phyloP scores from a whole-genome alignment of 306 rosid genomes.

The Ochetophila trinervis region DNA sequence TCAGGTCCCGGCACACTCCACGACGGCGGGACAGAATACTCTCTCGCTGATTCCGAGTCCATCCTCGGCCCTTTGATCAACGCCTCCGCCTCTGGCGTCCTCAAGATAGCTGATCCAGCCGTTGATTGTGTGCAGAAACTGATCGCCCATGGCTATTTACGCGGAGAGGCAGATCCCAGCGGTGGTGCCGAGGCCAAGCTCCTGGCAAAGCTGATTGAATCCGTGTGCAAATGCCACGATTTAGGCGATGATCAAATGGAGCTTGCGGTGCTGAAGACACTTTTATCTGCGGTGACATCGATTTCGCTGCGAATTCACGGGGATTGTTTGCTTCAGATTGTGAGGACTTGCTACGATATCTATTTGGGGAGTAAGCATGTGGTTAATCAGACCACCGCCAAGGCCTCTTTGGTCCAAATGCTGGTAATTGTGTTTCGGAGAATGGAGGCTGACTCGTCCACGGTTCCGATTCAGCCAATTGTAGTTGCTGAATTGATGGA shows the following conservation, averaged over 20 bases:
- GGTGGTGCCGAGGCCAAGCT: conserved; percentile 69
- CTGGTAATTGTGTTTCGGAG: conserved; percentile 92
- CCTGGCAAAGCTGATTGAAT: conserved; percentile 68
- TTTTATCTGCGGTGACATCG: conserved; percentile 89
- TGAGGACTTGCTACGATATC: conserved; percentile 90
- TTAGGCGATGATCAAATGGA: conserved; percentile 88
- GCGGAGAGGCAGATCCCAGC: conserved; percentile 84
- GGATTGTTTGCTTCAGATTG: conserved; percentile 83
- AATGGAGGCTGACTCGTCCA: conserved; percentile 98
- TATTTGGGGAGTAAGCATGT: conserved; percentile 76
- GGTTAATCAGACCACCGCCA: conserved; percentile 96
- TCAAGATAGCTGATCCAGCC: conserved; percentile 97
- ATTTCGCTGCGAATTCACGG: conserved; percentile 91
- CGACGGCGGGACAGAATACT: conserved; percentile 76
- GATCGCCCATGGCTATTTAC: conserved; percentile 78
- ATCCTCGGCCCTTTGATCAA: conserved; percentile 78
- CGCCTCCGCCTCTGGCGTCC: conserved; percentile 70
- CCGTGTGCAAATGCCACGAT: conserved; percentile 88
- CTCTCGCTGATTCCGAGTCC: conserved; percentile 71
- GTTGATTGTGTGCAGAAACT: conserved; percentile 90
- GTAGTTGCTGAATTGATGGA: conserved; percentile 95
- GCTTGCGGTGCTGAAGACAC: conserved; percentile 71
- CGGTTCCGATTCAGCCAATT: conserved; percentile 91
- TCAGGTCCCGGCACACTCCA: conserved; percentile 78
- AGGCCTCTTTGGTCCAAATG: conserved; percentile 96